Percentiles rank a stretch among this genome's conserved stretches.
Evolutionary conservation across 768 basidiomycete genomes (phyloP).

Genomic region (Lentinus tigrinus): DNA sequence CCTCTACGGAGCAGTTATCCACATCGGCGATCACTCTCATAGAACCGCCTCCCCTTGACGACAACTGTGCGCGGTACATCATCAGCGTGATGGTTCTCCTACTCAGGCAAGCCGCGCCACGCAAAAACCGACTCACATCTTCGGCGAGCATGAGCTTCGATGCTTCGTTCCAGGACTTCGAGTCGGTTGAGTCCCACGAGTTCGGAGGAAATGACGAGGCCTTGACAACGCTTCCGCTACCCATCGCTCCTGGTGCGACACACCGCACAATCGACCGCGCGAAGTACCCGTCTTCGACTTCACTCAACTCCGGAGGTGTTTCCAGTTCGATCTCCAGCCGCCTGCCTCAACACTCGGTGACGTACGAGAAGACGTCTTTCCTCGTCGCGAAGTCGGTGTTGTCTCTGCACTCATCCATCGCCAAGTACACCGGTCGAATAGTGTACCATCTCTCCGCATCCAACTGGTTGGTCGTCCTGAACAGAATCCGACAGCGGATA

Average conservation of each 20-base stretch:
- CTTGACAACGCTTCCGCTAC: conserved; percentile 14
- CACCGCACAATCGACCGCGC: conserved; percentile 18
- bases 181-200: conserved; percentile 44
- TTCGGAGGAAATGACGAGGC: conserved; percentile 17
- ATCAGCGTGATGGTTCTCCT: conserved; percentile 82
- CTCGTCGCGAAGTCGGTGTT: conserved; percentile 24
- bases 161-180: conserved; percentile 70
- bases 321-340: conserved; percentile 11
- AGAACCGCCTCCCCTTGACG: conserved; percentile 76
- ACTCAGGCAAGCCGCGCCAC: conserved; percentile 65
- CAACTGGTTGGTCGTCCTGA: conserved; percentile 81
- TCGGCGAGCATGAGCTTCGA: conserved; percentile 61
- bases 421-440: conserved; percentile 73
- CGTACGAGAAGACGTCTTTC: conserved; percentile 30
- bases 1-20: conserved; percentile 45
- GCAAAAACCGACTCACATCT: conserved; percentile 56
- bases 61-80: conserved; percentile 77
- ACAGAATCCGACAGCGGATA: conserved; percentile 68
- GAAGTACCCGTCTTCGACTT: conserved; percentile 17
- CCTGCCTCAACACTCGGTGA: conserved; percentile 16
- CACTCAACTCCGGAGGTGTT: conserved; percentile 19
- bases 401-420: conserved; percentile 59
- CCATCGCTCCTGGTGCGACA: conserved; percentile 7
- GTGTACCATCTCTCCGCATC: conserved; percentile 85
- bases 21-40: conserved; percentile 30